These are phyloP conservation scores for Podaxis sp. DNA, from an alignment of 768 basidiomycete species.

Conservation along the genomic window DNA sequence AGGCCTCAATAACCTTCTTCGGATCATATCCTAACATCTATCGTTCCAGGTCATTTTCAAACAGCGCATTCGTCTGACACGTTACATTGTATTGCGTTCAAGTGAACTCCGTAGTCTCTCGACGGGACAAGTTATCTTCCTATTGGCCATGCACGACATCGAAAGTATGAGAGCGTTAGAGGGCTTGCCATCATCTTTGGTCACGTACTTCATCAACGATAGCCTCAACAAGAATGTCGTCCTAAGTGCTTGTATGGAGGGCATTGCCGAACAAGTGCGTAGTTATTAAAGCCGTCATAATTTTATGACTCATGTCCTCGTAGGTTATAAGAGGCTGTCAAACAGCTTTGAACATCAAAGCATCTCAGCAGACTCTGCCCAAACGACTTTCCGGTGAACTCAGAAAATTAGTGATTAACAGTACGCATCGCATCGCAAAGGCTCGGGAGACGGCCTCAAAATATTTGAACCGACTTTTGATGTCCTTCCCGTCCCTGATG, in stretches of 20 bases:
- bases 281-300: neutral
- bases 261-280: slow-evolving; percentile 78
- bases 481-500: slow-evolving; percentile 92
- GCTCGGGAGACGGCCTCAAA: slow-evolving; percentile 80
- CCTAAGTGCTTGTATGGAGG: slow-evolving; percentile 77
- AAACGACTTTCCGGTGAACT: slow-evolving; percentile 68
- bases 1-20: slow-evolving; percentile 18
- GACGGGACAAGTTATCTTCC: slow-evolving; percentile 81
- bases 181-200: slow-evolving; percentile 78
- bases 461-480: slow-evolving; percentile 83
- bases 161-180: slow-evolving; percentile 82
- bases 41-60: slow-evolving; percentile 59
- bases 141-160: slow-evolving; percentile 83
- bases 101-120: slow-evolving; percentile 73
- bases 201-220: slow-evolving; percentile 85
- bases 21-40: neutral
- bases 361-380: slow-evolving; percentile 78
- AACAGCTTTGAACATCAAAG: slow-evolving; percentile 67
- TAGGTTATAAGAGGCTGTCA: slow-evolving; percentile 82
- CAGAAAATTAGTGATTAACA: slow-evolving; percentile 67
- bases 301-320: slow-evolving; percentile 8
- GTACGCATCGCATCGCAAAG: slow-evolving; percentile 81
- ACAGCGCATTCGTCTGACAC: slow-evolving; percentile 63
- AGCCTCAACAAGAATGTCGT: slow-evolving; percentile 71
- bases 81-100: slow-evolving; percentile 61